Evolutionary conservation across 331 rosid species (phyloP).

Genomic region (Prunus yedoensis): DNA sequence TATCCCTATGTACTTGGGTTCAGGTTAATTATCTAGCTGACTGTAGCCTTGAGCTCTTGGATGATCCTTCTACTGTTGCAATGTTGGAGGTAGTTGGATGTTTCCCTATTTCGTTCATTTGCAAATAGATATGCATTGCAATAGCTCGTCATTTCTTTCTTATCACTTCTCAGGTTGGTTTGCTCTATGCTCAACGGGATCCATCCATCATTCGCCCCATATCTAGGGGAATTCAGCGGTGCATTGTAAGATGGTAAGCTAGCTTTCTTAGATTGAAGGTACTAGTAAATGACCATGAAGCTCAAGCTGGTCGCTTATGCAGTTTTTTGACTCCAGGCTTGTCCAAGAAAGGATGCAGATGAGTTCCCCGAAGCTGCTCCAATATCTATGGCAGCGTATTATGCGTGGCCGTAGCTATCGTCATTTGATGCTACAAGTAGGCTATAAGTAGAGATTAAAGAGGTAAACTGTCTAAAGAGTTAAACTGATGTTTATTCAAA

Average conservation of each 20-base stretch:
- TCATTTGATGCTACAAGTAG: conserved; percentile 80
- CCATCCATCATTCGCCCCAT: conserved; percentile 88
- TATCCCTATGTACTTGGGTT: conserved; percentile 20
- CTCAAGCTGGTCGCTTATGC: conserved; percentile 5
- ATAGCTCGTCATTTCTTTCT: conserved; percentile 3
- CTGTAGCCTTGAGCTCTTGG: conserved; percentile 88
- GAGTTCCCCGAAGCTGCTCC: conserved; percentile 39
- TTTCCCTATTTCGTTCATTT: conserved; percentile 20
- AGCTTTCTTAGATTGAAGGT: conserved; percentile 20
- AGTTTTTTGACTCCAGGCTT: conserved; percentile 55
- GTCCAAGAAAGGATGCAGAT: conserved; percentile 80
- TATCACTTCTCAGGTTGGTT: conserved; percentile 61
- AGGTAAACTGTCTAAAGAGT: conserved; percentile 36
- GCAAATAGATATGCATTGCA: background rate
- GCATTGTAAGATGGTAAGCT: conserved; percentile 88
- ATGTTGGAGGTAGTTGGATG: conserved; percentile 56
- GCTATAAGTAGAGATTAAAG: conserved; percentile 57
- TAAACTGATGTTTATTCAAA: background rate
- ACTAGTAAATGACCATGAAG: conserved; percentile 8
- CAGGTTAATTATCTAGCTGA: conserved; percentile 86
- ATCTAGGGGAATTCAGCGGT: conserved; percentile 84
- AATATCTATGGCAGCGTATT: conserved; percentile 70
- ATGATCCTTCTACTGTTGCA: conserved; percentile 84
- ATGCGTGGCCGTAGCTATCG: conserved; percentile 93
- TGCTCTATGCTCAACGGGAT: conserved; percentile 85